A percentile compares a stretch with the other conserved stretches of the same genome.
Evolutionary conservation across 1,284 basidiomycete species (phyloP).

Genomic region (Sporisorium scitamineum): DNA sequence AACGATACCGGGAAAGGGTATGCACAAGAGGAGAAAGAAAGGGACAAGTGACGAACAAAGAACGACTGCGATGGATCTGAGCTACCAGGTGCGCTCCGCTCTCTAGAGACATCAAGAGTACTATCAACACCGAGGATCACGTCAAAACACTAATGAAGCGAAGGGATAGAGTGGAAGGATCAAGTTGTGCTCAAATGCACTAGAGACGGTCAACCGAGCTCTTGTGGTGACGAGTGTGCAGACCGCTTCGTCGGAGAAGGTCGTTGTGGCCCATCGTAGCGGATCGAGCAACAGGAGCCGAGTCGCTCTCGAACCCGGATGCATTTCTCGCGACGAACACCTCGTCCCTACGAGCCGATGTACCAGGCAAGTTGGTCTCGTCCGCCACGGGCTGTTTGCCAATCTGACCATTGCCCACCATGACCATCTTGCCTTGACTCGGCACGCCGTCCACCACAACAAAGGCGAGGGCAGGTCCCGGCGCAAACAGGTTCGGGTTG

Average conservation of each 20-base stretch:
- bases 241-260: constrained; percentile 24
- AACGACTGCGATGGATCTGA: constrained; percentile 19
- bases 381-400: constrained; percentile 40
- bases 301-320: constrained; percentile 11
- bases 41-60: neutral
- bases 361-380: constrained; percentile 29
- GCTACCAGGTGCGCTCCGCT: constrained; percentile 18
- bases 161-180: neutral
- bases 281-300: neutral
- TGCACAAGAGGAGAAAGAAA: neutral
- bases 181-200: neutral
- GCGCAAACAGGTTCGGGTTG: constrained; percentile 63
- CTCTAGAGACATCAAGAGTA: neutral
- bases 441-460: constrained; percentile 65
- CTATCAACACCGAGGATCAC: constrained; percentile 24
- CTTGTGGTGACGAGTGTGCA: constrained; percentile 43
- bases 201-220: constrained; percentile 27
- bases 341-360: constrained; percentile 13
- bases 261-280: constrained; percentile 11
- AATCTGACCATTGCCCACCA: constrained; percentile 63
- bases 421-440: constrained; percentile 61
- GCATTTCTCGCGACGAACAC: neutral
- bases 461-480: constrained; percentile 66
- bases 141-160: neutral
- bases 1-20: neutral